phyloP scores from a whole-genome alignment of 2,329 filamentous ascomycete genomes.

The Aspergillus transmontanensis region DNA sequence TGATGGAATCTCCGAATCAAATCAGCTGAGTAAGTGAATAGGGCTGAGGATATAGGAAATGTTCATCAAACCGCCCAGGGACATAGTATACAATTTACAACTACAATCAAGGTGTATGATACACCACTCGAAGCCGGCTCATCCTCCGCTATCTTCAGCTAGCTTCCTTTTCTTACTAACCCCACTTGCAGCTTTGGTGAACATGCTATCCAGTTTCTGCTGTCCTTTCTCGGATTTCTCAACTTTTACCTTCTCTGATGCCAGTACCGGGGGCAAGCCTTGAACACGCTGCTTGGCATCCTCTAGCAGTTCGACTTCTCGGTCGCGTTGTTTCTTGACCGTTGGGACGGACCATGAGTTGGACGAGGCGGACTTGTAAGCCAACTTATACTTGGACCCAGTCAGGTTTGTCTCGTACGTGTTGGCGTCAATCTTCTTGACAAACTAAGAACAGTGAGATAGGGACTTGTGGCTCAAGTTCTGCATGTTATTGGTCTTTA shows the following conservation, averaged over 20 bases:
- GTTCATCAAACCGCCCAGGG: not conserved
- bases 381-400: conserved; percentile 41
- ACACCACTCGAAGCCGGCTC: not conserved
- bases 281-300: conserved; percentile 36
- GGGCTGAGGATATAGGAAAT: not conserved
- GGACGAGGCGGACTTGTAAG: conserved; percentile 32
- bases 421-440: conserved; percentile 39
- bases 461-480: not conserved
- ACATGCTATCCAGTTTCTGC: conserved; percentile 33
- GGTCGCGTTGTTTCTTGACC: conserved; percentile 36
- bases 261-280: conserved; percentile 36
- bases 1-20: not conserved
- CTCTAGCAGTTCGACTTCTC: conserved; percentile 36
- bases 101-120: not conserved
- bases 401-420: conserved; percentile 38
- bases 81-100: not conserved
- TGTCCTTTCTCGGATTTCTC: conserved; percentile 36
- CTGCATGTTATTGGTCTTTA: not conserved
- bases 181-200: conserved; percentile 20
- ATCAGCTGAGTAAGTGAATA: not conserved
- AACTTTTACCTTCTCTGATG: conserved; percentile 35
- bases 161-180: conserved; percentile 29
- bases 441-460: conserved; percentile 26
- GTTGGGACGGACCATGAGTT: conserved; percentile 39
- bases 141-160: not conserved